phyloP scores from a whole-genome alignment of 139 green algal genomes.

The Picochlorum costavermella region DNA sequence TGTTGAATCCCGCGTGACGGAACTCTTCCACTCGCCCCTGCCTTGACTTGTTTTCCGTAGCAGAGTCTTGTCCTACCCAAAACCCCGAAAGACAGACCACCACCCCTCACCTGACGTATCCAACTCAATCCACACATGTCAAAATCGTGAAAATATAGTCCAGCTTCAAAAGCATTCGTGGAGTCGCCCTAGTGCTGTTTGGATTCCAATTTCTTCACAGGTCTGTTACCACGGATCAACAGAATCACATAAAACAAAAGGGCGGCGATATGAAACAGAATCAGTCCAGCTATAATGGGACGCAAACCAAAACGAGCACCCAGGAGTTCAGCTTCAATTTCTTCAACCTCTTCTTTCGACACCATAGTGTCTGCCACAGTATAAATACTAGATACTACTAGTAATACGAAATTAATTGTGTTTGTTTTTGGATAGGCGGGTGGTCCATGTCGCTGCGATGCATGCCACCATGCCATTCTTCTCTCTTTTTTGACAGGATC shows the following conservation, averaged over 20 bases:
- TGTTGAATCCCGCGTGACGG: no score
- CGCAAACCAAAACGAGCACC: constrained; percentile 2
- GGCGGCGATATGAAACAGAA: constrained; percentile 19
- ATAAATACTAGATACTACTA: no score
- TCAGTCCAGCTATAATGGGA: constrained; percentile 13
- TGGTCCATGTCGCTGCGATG: no score
- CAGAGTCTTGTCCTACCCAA: not conserved
- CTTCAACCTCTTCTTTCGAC: not conserved
- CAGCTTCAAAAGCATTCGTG: no score
- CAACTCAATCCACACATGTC: no score
- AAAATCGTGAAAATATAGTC: no score
- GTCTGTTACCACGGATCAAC: constrained; percentile 9
- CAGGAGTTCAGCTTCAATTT: not conserved
- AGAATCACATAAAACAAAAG: constrained; percentile 24
- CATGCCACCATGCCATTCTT: no score
- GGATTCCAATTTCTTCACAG: constrained; percentile 1
- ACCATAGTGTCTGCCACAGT: no score
- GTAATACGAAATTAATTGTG: no score
- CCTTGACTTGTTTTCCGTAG: not conserved
- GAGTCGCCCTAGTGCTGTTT: constrained; percentile 13
- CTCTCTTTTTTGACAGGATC: no score
- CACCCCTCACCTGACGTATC: not conserved
- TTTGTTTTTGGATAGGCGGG: no score
- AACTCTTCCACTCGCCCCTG: no score
- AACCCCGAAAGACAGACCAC: not conserved